A percentile compares a stretch with the other conserved stretches of the same genome.
These are phyloP conservation scores for Phytophthora ramorum DNA, from an alignment of 352 stramenopile species.

Conservation along the genomic window DNA sequence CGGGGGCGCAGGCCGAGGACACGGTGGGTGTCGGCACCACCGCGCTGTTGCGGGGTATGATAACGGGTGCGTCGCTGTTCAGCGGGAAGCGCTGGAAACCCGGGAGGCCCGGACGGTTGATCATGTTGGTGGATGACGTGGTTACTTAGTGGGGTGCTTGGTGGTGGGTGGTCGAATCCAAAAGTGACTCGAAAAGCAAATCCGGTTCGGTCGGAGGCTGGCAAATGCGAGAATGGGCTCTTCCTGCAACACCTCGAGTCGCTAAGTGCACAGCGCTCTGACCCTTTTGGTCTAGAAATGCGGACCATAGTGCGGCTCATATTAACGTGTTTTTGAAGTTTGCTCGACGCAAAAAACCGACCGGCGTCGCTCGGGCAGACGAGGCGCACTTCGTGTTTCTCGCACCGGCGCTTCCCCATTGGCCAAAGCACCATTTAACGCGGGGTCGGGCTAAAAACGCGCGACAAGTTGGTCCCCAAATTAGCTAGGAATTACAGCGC, in stretches of 20 bases:
- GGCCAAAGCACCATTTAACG: slow-evolving; percentile 18
- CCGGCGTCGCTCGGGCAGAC: slow-evolving; percentile 8
- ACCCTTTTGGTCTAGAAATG: slow-evolving; percentile 10
- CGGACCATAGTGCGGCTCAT: slow-evolving; percentile 11
- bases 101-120: slow-evolving; percentile 63
- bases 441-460: slow-evolving; percentile 7
- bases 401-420: background rate
- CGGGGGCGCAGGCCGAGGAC: slow-evolving; percentile 11
- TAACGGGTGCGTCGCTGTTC: slow-evolving; percentile 34
- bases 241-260: slow-evolving; percentile 1
- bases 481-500: slow-evolving; percentile 15
- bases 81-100: slow-evolving; percentile 64
- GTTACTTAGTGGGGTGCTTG: slow-evolving; percentile 6
- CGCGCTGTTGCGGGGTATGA: slow-evolving; percentile 22
- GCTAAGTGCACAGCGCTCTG: background rate
- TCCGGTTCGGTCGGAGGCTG: too few species aligned
- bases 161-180: slow-evolving; percentile 16
- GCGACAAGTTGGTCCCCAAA: slow-evolving; percentile 7
- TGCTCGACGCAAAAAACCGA: slow-evolving; percentile 11
- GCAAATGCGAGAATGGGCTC: slow-evolving; percentile 26
- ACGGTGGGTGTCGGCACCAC: slow-evolving; percentile 16
- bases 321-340: slow-evolving; percentile 34
- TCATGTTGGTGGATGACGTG: slow-evolving; percentile 51
- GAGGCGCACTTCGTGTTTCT: slow-evolving; percentile 15
- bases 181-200: slow-evolving; percentile 27